Percentiles rank a stretch among this genome's conserved stretches.
Conservation (phyloP, 768 basidiomycete genomes). For the Gymnopilus junonius region DNA sequence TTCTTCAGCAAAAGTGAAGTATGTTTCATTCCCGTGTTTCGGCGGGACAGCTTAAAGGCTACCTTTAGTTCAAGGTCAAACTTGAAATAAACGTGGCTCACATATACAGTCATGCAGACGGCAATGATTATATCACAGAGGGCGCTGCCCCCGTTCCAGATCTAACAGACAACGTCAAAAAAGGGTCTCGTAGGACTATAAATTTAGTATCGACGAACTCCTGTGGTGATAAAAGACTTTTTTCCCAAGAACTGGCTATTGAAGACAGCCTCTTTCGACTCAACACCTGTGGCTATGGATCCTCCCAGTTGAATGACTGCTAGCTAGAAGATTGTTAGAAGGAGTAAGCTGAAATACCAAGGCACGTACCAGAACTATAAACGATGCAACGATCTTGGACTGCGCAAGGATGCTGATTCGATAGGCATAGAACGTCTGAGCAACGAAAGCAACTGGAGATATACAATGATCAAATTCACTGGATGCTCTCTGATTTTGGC, state of each 20-base stretch:
- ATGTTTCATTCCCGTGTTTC: constrained; percentile 14
- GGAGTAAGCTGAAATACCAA: neutral
- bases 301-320: constrained; percentile 13
- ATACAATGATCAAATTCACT: neutral
- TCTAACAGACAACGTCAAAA: neutral
- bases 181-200: neutral
- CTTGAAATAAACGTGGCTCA: neutral
- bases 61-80: neutral
- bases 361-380: constrained; percentile 11
- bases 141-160: constrained; percentile 15
- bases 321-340: neutral
- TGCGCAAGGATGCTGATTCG: constrained; percentile 11
- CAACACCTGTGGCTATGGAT: constrained; percentile 9
- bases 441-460: constrained; percentile 10
- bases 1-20: constrained; percentile 5
- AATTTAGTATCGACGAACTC: neutral
- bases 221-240: constrained; percentile 9
- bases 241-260: constrained; percentile 7
- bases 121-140: constrained; percentile 13
- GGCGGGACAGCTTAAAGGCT: neutral
- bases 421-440: constrained; percentile 12
- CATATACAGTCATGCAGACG: constrained; percentile 12
- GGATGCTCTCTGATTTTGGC: neutral
- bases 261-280: constrained; percentile 7
- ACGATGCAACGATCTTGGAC: constrained; percentile 5